Evolutionary conservation across 768 basidiomycete genomes (phyloP).

Genomic region (Kwoniella bestiolae): DNA sequence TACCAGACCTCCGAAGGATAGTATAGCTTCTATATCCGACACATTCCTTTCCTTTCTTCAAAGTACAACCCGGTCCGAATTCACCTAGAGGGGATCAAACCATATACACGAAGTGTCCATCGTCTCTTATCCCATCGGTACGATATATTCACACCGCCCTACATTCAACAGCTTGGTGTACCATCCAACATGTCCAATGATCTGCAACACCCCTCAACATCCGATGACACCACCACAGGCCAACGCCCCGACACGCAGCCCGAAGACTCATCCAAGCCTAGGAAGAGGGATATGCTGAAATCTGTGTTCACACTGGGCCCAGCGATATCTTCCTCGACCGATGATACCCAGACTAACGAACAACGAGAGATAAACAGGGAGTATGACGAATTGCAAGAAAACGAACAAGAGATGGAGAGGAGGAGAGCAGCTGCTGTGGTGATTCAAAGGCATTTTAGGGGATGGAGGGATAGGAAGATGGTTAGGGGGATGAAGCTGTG

Average conservation of each 20-base stretch:
- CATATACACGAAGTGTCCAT: not conserved
- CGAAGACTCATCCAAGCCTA: not conserved
- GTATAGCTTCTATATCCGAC: no score
- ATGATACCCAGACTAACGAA: not conserved
- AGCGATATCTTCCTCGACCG: not conserved
- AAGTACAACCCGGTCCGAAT: no score
- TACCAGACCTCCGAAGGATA: no score
- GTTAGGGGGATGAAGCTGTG: conserved; percentile 28
- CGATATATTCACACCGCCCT: no score
- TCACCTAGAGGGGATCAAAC: not conserved
- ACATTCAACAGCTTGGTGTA: no score
- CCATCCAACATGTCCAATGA: not conserved
- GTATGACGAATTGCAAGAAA: not conserved
- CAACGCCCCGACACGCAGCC: not conserved
- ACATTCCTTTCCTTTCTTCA: not conserved
- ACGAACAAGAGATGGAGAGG: not conserved
- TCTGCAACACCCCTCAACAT: not conserved
- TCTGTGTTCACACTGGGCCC: not conserved
- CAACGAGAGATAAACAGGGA: not conserved
- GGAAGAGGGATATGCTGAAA: not conserved
- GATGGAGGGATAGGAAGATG: conserved; percentile 27
- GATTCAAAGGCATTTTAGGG: conserved; percentile 35
- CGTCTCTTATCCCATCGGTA: no score
- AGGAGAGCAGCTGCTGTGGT: conserved; percentile 18
- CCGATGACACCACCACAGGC: not conserved